Base-by-base conservation (phyloP, 2,329 filamentous ascomycete species). In the Trichophyton mentagrophytes region DNA sequence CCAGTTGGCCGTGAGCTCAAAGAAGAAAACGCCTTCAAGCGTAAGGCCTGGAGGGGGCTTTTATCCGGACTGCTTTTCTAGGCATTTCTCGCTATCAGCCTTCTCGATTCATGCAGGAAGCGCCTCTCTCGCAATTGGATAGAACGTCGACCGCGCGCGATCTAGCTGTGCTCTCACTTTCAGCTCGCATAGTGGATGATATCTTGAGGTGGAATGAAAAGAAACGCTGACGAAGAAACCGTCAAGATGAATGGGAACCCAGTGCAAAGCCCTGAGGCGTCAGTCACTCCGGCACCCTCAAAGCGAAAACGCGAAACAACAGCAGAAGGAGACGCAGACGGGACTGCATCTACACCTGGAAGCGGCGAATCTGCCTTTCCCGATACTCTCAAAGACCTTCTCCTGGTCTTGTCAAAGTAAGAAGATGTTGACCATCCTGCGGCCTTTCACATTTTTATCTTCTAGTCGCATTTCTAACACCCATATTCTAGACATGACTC, bases 281-380 rank as follows among this genome's bases (percentile, higher is more conserved):
- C 67, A 59, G 65, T 65, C 33, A 62, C 67, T 56, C 68, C 71
- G 59, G 73, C 72, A 33, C 69, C 73, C 58, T 72, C 69, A 51
- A 76, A 76, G 65, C 72, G 74, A 69, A 76, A 76, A 69, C 74
- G 73, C 64, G 67, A 66, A 17, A 69, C 72, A 22, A 68, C 60
- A n/a, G 22, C 56, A 11, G 59, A 61, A 27, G 58, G 44, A 22
- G 42, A 59, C 22, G 13, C 25, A 33, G 25, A 46, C 30, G 68
- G 58, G 68, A 70, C 53, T 69, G 71, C 27, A 9, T 30, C 20
- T 13, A 51, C 20, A 1, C 4, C 46, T 13, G 8, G 6, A 22
- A 27, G 9, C 25, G 68, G 71, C 30, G 72, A 68, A 63, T 59
- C 64, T 30, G 67, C 69, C 40, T 67, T 76, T 22, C 67, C 72